A percentile compares a stretch with the other conserved stretches of the same genome.
Evolutionary conservation across 768 basidiomycete species (phyloP).

Genomic region (Boletellus ananas): DNA sequence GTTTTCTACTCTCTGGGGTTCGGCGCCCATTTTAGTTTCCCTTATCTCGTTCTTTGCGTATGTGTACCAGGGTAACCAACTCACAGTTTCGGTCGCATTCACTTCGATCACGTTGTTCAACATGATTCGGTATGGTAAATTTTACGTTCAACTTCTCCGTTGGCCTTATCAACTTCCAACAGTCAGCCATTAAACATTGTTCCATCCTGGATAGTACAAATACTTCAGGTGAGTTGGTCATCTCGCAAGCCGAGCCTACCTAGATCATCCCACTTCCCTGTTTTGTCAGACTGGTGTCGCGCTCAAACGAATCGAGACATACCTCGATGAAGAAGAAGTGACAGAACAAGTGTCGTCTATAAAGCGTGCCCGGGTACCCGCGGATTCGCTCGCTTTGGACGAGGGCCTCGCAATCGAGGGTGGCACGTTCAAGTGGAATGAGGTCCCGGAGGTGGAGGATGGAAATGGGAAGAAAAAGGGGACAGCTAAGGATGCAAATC

Average conservation of each 20-base stretch:
- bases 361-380: constrained; percentile 35
- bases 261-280: background rate
- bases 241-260: too few relatives aligned
- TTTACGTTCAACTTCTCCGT: background rate
- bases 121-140: constrained; percentile 62
- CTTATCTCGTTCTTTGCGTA: constrained; percentile 75
- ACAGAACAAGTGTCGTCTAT: constrained; percentile 55
- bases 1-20: constrained; percentile 69
- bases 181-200: constrained; percentile 75
- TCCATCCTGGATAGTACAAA: constrained; percentile 73
- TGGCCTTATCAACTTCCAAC: background rate
- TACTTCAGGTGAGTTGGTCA: constrained; percentile 48
- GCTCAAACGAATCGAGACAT: constrained; percentile 56
- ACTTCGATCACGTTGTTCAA: constrained; percentile 84
- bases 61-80: constrained; percentile 64
- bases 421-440: constrained; percentile 57
- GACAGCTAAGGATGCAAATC: constrained; percentile 1
- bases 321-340: constrained; percentile 61
- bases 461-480: constrained; percentile 17
- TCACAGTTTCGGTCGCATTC: constrained; percentile 80
- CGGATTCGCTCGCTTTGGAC: constrained; percentile 21
- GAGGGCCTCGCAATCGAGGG: constrained; percentile 46
- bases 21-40: constrained; percentile 76
- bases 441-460: constrained; percentile 35
- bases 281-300: constrained; percentile 48